A percentile compares a stretch with the other conserved stretches of the same genome.
These are phyloP conservation scores for Abelmoschus esculentus DNA, from an alignment of 345 rosid species.

Conservation along the genomic window DNA sequence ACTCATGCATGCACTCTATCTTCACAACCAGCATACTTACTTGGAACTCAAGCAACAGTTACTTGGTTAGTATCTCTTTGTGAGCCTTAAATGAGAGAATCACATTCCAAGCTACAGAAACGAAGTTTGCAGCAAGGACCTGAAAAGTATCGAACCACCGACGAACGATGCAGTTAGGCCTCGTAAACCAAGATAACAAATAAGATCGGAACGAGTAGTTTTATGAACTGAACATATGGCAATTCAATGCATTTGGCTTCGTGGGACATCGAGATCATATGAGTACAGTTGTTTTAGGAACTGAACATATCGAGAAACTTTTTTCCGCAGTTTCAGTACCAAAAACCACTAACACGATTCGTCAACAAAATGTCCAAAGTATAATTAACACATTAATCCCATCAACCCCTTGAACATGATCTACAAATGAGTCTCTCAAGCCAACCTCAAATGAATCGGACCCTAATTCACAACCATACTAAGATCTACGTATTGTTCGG, in stretches of 20 bases:
- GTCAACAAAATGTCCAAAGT: background rate
- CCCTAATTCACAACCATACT: background rate
- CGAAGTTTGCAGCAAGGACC: constrained; percentile 81
- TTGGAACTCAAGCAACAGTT: constrained; percentile 17
- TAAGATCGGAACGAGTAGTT: no score
- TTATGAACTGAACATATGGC: no score
- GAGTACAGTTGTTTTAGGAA: background rate
- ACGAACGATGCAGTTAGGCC: background rate
- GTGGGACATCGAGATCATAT: background rate
- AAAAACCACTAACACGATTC: background rate
- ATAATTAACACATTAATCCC: no score
- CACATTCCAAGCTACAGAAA: constrained; percentile 83
- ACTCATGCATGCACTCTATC: background rate
- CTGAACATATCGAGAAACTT: background rate
- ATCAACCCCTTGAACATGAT: background rate
- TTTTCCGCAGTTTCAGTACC: background rate
- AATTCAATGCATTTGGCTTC: background rate
- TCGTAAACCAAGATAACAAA: background rate
- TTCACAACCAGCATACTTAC: background rate
- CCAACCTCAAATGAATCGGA: background rate
- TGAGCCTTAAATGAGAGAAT: constrained; percentile 94
- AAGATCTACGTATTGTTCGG: background rate
- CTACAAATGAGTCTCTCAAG: background rate
- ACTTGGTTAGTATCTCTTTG: constrained; percentile 49
- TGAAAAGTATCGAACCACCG: constrained; percentile 20